phyloP scores from a whole-genome alignment of 345 rosid species.

The Cardamine occulta region DNA sequence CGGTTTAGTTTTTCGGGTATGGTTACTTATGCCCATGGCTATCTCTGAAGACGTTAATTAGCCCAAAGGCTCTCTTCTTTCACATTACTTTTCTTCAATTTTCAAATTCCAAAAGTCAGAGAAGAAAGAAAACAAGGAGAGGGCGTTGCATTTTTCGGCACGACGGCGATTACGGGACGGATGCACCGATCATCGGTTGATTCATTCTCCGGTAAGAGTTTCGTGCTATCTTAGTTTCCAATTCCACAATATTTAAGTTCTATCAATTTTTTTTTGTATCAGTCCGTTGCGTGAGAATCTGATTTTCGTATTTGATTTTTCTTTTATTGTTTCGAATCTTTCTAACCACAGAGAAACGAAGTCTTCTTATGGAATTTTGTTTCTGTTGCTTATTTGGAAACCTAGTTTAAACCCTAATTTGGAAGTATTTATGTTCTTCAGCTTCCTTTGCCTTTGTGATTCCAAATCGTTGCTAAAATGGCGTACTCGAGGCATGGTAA shows the following conservation, averaged over 20 bases:
- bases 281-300: constrained; percentile 24
- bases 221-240: not conserved
- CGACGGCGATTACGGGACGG: not conserved
- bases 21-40: too few relatives aligned
- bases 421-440: constrained; percentile 14
- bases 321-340: not conserved
- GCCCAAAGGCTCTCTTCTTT: not conserved
- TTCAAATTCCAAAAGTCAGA: constrained; percentile 22
- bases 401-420: constrained; percentile 25
- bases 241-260: not conserved
- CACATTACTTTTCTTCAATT: constrained; percentile 13
- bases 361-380: not conserved
- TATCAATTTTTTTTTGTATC: not conserved
- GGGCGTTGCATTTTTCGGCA: constrained; percentile 29
- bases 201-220: constrained; percentile 5
- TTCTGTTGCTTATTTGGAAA: not conserved
- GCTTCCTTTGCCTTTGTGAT: constrained; percentile 18
- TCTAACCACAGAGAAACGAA: not conserved
- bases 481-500: constrained; percentile 56
- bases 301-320: not conserved
- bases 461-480: constrained; percentile 42
- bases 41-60: constrained; percentile 3
- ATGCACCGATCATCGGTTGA: not conserved
- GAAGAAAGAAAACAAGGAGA: not conserved
- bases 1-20: too few relatives aligned